phyloP scores from a whole-genome alignment of 2,329 filamentous ascomycete species.

The Chaetothyriales sp. region DNA sequence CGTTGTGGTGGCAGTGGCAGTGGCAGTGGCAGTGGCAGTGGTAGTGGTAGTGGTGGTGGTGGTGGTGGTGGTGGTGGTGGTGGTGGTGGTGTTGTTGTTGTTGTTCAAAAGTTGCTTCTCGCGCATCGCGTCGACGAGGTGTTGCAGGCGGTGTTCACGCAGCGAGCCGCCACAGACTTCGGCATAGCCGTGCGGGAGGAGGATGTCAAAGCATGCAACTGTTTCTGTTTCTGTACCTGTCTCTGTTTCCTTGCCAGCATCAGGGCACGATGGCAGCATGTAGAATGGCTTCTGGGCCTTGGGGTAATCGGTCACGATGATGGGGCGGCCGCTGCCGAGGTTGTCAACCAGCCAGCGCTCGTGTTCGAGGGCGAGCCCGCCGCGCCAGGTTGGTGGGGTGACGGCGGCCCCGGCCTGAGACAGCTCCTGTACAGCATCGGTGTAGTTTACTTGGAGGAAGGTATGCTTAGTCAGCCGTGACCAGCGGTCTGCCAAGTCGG shows the following conservation, averaged over 20 bases:
- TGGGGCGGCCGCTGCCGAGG: conserved; percentile 51
- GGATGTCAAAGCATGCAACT: conserved; percentile 78
- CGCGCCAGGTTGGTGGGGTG: conserved; percentile 56
- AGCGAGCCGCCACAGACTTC: conserved; percentile 82
- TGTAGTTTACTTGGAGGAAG: conserved; percentile 79
- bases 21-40: conserved; percentile 3
- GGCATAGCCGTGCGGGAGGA: conserved; percentile 65
- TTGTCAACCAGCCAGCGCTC: conserved; percentile 70
- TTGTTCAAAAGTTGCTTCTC: conserved; percentile 47
- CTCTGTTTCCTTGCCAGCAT: neutral
- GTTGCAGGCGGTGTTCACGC: conserved; percentile 63
- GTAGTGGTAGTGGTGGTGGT: conserved; percentile 9
- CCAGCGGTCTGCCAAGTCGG: conserved; percentile 49
- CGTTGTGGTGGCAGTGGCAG: conserved; percentile 4
- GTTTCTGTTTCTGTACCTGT: conserved; percentile 33
- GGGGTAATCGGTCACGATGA: conserved; percentile 94
- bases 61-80: neutral
- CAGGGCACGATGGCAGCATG: conserved; percentile 46
- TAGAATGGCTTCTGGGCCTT: conserved; percentile 83
- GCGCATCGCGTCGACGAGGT: conserved; percentile 58
- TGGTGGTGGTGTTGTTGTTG: conserved; percentile 11
- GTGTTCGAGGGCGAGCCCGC: conserved; percentile 76
- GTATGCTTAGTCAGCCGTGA: conserved; percentile 41
- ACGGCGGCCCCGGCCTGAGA: conserved; percentile 46
- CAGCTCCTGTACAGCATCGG: conserved; percentile 58